Evolutionary conservation across 1,139 yeast genomes (phyloP).

Genomic region (Nakaseomyces sp.): DNA sequence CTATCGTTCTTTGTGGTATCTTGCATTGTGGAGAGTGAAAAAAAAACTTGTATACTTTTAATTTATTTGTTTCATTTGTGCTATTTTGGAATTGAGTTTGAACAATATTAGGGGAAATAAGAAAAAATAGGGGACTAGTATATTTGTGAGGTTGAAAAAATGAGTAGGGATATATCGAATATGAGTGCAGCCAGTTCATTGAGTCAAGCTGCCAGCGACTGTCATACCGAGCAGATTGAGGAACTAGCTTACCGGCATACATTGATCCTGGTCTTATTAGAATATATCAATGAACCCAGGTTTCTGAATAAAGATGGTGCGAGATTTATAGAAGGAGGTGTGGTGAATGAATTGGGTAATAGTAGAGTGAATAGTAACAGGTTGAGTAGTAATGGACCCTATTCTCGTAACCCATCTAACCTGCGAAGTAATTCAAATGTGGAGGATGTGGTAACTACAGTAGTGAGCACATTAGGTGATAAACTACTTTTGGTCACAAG

Average conservation of each 20-base stretch:
- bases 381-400: slow-evolving; percentile 2
- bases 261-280: slow-evolving; percentile 44
- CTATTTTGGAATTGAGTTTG: no score
- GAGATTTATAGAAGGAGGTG: neutral
- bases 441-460: neutral
- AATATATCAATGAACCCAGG: slow-evolving; percentile 51
- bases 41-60: no score
- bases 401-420: slow-evolving; percentile 17
- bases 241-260: slow-evolving; percentile 1
- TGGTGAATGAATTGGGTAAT: slow-evolving; percentile 38
- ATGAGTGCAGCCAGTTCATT: neutral
- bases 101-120: no score
- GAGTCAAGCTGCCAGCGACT: neutral
- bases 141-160: no score
- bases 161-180: neutral
- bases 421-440: neutral
- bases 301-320: slow-evolving; percentile 30
- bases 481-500: slow-evolving; percentile 39
- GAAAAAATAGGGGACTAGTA: no score
- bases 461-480: neutral
- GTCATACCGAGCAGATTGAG: neutral
- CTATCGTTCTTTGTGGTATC: no score
- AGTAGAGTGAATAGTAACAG: neutral
- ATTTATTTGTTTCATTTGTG: no score
- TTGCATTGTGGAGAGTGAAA: no score